These are phyloP conservation scores for Harringtonia lauricola DNA, from an alignment of 2,329 filamentous ascomycete species.

Conservation along the genomic window DNA sequence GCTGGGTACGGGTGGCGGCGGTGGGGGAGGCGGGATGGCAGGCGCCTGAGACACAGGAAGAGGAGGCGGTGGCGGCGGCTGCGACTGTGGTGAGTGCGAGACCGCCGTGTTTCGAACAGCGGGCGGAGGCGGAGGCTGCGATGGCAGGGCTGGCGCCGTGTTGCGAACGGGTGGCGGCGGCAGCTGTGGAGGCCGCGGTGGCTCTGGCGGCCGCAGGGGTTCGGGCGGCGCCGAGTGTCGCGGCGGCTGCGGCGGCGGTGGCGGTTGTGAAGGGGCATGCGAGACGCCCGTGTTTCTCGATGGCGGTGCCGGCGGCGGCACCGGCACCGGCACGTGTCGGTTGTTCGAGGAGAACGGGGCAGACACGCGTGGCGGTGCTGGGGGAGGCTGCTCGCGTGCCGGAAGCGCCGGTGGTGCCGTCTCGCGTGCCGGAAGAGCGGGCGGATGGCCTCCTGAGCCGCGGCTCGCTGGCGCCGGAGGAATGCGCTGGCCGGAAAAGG, in stretches of 20 bases:
- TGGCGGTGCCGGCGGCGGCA: constrained; percentile 17
- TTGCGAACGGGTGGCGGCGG: constrained; percentile 24
- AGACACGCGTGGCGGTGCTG: constrained; percentile 42
- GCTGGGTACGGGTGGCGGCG: background rate
- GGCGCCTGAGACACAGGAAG: constrained; percentile 16
- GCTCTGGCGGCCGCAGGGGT: constrained; percentile 23
- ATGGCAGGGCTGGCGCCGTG: constrained; percentile 22
- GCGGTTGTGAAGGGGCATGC: constrained; percentile 15
- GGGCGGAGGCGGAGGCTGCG: constrained; percentile 27
- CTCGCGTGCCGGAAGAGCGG: no score
- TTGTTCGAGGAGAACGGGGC: background rate
- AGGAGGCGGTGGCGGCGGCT: constrained; percentile 19
- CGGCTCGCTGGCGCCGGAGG: constrained; percentile 67
- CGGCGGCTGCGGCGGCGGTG: no score
- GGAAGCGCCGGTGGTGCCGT: constrained; percentile 4
- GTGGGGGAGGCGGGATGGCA: background rate
- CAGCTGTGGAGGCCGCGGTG: constrained; percentile 33
- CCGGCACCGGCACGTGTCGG: background rate
- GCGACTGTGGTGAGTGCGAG: constrained; percentile 25
- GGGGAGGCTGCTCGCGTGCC: constrained; percentile 31
- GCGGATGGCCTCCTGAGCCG: constrained; percentile 30
- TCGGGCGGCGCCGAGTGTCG: no score
- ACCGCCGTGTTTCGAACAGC: constrained; percentile 19
- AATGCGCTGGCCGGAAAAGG: constrained; percentile 58
- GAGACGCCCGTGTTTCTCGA: constrained; percentile 20